Base-by-base conservation (phyloP, 2,329 filamentous ascomycete species). In the Hypoxylon sp. region DNA sequence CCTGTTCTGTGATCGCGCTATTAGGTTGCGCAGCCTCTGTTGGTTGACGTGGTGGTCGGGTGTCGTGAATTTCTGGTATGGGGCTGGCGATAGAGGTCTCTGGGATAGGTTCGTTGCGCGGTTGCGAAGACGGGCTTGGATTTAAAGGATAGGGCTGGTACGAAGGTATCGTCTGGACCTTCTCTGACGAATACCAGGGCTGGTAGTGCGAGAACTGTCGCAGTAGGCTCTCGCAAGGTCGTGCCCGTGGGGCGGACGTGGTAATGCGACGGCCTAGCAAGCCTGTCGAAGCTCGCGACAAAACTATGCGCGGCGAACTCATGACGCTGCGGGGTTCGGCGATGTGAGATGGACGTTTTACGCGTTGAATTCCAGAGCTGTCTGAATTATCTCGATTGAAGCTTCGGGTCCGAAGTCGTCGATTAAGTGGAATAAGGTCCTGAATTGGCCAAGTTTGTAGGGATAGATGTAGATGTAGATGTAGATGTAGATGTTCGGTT, bases 1-100 rank as follows among this genome's bases (percentile, higher is more conserved):
- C 89, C 46, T 79, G 77, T 76, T 93, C 91, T 24, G 83, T 79
- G 20, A 89, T 70, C 63, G 83, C 83, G 26, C 83, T 73, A n/a
- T 77, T 79, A 26, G 64, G 51, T 49, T 57, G 69, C 7, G 61
- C 5, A n/a, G 57, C n/a, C 26, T 64, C 38, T 51, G 52, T 56
- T 11, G 70, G 66, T 16, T 63, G 66, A 46, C 54, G 28, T 7
- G 81, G 82, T 16, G 82, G 81, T n/a, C 83, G 76, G 8, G 84
- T 86, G 76, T 87, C 83, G 75, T 85, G 83, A 46, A 84, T 80
- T 64, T 79, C 75, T n/a, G 84, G 84, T 20, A 85, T 76, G 26
- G 82, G 80, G 54, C 79, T 80, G 12, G 82, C 76, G 68, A 84
- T 83, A 12, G 84, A 81, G 16, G 81, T 81, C 69, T 84, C 82